phyloP scores from a whole-genome alignment of 495 filamentous ascomycete species.

The Penicillium robsamsonii region DNA sequence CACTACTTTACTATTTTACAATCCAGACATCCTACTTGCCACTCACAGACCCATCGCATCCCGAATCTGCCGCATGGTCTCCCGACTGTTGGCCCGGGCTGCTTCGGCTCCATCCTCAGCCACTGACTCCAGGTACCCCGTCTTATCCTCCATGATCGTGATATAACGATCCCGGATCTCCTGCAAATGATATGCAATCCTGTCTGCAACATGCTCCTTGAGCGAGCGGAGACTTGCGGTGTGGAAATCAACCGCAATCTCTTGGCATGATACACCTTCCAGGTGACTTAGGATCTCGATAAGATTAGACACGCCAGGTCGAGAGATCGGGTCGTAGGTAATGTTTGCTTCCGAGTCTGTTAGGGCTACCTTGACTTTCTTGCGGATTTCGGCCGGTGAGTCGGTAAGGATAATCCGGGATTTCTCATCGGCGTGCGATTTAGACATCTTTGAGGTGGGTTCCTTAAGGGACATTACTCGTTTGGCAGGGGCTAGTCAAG shows the following conservation, averaged over 20 bases:
- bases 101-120: conserved; percentile 56
- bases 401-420: conserved; percentile 86
- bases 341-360: conserved; percentile 68
- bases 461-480: conserved; percentile 85
- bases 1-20: neutral
- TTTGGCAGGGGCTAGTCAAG: conserved; percentile 61
- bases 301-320: conserved; percentile 87
- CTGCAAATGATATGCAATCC: conserved; percentile 53
- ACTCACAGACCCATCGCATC: conserved; percentile 58
- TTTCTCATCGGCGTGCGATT: conserved; percentile 66
- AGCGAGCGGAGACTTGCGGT: conserved; percentile 56
- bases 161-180: conserved; percentile 62
- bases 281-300: conserved; percentile 72
- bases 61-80: conserved; percentile 65
- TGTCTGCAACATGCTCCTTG: conserved; percentile 60
- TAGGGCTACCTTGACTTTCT: conserved; percentile 69
- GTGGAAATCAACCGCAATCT: conserved; percentile 56
- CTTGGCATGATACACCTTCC: conserved; percentile 48
- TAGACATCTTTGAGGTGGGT: conserved; percentile 86
- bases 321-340: conserved; percentile 63
- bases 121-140: conserved; percentile 56
- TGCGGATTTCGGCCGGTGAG: conserved; percentile 51
- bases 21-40: neutral
- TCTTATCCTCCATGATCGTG: conserved; percentile 47
- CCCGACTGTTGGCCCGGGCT: conserved; percentile 62